phyloP scores from a whole-genome alignment of 2,329 filamentous ascomycete genomes.

The Sporothrix brasiliensis region DNA sequence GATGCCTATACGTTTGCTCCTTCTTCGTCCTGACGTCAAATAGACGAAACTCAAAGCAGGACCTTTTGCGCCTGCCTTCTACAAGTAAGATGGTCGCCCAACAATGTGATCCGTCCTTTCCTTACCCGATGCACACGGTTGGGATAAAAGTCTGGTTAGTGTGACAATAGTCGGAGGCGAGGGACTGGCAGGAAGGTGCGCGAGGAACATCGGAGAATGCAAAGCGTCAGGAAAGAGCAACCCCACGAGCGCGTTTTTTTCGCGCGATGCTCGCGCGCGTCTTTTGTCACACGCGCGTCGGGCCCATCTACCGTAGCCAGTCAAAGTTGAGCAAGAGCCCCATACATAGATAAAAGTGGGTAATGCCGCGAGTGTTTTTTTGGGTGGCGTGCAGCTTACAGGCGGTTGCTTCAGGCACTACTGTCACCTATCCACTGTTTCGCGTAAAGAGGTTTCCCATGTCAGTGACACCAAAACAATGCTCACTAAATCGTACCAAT shows the following conservation, averaged over 20 bases:
- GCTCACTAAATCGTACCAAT: no score
- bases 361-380: slow-evolving; percentile 2
- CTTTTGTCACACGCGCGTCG: neutral
- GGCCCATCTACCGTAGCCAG: slow-evolving; percentile 8
- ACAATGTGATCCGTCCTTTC: slow-evolving; percentile 1
- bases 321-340: neutral
- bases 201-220: neutral
- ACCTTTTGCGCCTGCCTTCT: neutral
- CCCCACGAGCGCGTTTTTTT: slow-evolving; percentile 36
- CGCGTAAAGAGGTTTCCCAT: slow-evolving; percentile 22
- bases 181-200: neutral
- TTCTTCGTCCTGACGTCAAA: slow-evolving; percentile 12
- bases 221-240: neutral
- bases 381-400: neutral
- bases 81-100: slow-evolving; percentile 1
- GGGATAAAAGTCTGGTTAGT: slow-evolving; percentile 7
- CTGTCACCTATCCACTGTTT: neutral
- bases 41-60: neutral
- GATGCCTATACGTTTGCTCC: neutral
- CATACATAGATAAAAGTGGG: neutral
- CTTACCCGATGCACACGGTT: slow-evolving; percentile 10
- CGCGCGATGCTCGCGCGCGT: slow-evolving; percentile 34
- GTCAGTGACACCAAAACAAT: neutral
- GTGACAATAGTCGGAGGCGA: slow-evolving; percentile 6
- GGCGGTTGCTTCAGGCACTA: neutral